Conservation (phyloP, 352 stramenopile species). For the Phytophthora chlamydospora region DNA sequence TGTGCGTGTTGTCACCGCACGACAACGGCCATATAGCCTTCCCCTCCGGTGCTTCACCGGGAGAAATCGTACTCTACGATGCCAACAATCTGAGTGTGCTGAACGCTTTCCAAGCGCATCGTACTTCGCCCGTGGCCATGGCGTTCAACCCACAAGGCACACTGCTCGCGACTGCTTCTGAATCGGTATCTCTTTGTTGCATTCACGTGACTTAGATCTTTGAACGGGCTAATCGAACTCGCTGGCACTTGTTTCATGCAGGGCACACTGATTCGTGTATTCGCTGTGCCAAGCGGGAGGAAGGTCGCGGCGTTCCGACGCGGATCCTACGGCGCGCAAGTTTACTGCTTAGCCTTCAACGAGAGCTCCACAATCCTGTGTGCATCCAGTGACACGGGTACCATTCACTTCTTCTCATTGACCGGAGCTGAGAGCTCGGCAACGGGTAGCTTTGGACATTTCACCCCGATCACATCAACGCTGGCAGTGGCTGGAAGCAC, state of each 20-base stretch:
- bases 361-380: constrained; percentile 93
- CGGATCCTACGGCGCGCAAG: constrained; percentile 95
- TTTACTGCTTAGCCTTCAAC: constrained; percentile 98
- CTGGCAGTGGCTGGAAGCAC: constrained; percentile 70
- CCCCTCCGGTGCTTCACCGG: constrained; percentile 76
- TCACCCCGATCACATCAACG: constrained; percentile 77
- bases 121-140: constrained; percentile 86
- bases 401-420: constrained; percentile 95
- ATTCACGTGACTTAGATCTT: too few species aligned
- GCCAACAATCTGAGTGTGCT: constrained; percentile 92
- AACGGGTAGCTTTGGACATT: constrained; percentile 82
- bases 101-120: constrained; percentile 91
- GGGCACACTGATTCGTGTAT: constrained; percentile 98
- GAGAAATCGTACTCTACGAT: constrained; percentile 93
- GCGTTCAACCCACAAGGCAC: constrained; percentile 88
- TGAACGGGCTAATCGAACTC: too few species aligned
- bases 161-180: constrained; percentile 89
- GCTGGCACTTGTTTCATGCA: constrained; percentile 31
- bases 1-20: constrained; percentile 87
- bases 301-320: constrained; percentile 94
- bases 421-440: constrained; percentile 73
- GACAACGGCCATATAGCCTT: constrained; percentile 89
- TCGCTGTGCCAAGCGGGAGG: constrained; percentile 92
- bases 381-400: constrained; percentile 96
- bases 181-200: constrained; percentile 61